These are phyloP conservation scores for Lyophyllum decastes DNA, from an alignment of 768 basidiomycete genomes.

Conservation along the genomic window DNA sequence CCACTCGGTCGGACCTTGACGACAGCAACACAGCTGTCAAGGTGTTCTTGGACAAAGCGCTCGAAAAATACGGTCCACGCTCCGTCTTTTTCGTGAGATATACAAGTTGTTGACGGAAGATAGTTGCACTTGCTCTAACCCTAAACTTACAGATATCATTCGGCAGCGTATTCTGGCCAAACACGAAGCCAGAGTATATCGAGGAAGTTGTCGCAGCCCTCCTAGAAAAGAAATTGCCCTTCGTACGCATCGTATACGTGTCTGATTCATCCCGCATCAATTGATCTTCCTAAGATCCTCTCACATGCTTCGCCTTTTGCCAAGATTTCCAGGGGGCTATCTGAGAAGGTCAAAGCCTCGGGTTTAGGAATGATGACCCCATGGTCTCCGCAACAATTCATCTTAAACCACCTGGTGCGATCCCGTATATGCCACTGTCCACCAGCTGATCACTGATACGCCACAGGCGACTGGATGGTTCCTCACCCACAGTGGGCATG, in stretches of 20 bases:
- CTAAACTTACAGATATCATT: conserved; percentile 7
- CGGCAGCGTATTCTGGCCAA: conserved; percentile 17
- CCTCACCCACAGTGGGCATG: conserved; percentile 22
- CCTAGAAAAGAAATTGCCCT: conserved; percentile 17
- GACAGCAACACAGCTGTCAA: conserved; percentile 3
- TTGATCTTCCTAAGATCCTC: conserved; percentile 9
- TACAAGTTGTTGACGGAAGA: background rate
- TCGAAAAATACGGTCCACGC: conserved; percentile 13
- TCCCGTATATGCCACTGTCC: background rate
- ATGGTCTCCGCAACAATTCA: conserved; percentile 24
- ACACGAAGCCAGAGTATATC: conserved; percentile 1
- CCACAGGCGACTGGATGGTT: conserved; percentile 25
- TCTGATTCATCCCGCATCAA: too few species aligned
- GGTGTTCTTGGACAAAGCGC: conserved; percentile 12
- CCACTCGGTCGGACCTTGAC: background rate
- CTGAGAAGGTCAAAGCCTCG: conserved; percentile 12
- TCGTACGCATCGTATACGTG: conserved; percentile 7
- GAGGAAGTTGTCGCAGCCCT: conserved; percentile 16
- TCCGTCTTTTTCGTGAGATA: conserved; percentile 22
- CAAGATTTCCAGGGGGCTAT: conserved; percentile 4
- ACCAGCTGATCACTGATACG: background rate
- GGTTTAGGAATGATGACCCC: conserved; percentile 15
- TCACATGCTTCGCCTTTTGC: conserved; percentile 19
- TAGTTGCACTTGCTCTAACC: background rate
- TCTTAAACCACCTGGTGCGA: conserved; percentile 21